These are phyloP conservation scores for Dothiorella sarmentorum DNA, from an alignment of 2,329 filamentous ascomycete species.

Conservation along the genomic window DNA sequence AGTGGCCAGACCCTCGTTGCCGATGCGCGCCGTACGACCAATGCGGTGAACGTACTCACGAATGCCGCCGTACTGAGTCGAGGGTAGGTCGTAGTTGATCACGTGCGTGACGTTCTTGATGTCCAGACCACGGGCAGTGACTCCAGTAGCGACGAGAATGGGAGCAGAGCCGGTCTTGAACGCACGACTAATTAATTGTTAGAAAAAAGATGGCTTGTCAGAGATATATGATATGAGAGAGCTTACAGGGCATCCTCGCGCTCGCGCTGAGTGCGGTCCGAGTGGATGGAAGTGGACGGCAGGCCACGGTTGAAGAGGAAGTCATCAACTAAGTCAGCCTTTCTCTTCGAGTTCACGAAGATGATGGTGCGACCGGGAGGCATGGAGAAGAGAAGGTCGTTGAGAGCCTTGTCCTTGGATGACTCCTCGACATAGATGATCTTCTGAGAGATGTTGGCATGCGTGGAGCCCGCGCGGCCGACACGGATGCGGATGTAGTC, in stretches of 20 bases:
- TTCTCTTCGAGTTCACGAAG: conserved; percentile 79
- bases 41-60: conserved; percentile 94
- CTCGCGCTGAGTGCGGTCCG: conserved; percentile 82
- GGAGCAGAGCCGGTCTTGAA: conserved; percentile 74
- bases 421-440: conserved; percentile 64
- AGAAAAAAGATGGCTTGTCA: conserved; percentile 11
- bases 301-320: conserved; percentile 76
- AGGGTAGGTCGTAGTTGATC: conserved; percentile 89
- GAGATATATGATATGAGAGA: background rate
- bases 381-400: conserved; percentile 67
- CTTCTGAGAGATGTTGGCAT: conserved; percentile 76
- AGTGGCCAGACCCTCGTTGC: conserved; percentile 77
- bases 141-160: conserved; percentile 80
- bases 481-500: conserved; percentile 79
- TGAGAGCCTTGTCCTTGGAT: conserved; percentile 67
- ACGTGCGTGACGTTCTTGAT: conserved; percentile 84
- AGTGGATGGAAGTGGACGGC: conserved; percentile 84
- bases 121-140: conserved; percentile 85
- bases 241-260: conserved; percentile 81
- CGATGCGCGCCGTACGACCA: conserved; percentile 91
- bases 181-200: conserved; percentile 52
- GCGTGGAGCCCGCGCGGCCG: conserved; percentile 79
- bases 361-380: conserved; percentile 77
- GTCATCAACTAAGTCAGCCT: conserved; percentile 82
- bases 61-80: conserved; percentile 73